Percentiles rank a stretch among this genome's conserved stretches.
Evolutionary conservation across 768 basidiomycete species (phyloP).

Genomic region (Lactarius indigo): DNA sequence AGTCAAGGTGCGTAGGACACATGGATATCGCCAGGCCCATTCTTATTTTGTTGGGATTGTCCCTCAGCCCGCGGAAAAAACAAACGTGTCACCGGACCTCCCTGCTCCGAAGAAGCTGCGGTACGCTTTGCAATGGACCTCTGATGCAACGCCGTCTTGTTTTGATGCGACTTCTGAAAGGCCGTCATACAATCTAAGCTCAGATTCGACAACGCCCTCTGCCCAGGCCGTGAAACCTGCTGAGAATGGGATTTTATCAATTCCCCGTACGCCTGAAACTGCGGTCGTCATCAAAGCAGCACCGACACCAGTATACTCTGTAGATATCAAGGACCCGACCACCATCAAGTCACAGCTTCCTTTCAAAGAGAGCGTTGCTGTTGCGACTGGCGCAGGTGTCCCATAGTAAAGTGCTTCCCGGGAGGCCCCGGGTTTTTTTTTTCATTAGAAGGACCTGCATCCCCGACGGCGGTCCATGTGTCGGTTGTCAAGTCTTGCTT

Average conservation of each 20-base stretch:
- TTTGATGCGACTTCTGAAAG: constrained; percentile 20
- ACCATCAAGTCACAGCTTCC: constrained; percentile 57
- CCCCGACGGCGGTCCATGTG: constrained; percentile 8
- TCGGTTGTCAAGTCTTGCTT: constrained; percentile 21
- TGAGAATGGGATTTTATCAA: constrained; percentile 19
- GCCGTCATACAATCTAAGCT: constrained; percentile 20
- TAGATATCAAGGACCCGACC: constrained; percentile 39
- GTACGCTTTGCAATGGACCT: constrained; percentile 21
- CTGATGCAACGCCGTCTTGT: constrained; percentile 14
- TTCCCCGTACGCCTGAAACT: constrained; percentile 38
- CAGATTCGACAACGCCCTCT: constrained; percentile 11
- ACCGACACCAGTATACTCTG: constrained; percentile 35
- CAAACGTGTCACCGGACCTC: constrained; percentile 24
- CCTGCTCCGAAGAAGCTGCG: constrained; percentile 25
- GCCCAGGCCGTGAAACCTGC: constrained; percentile 10
- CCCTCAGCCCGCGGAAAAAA: constrained; percentile 17
- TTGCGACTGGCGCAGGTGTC: constrained; percentile 43
- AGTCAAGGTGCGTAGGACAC: constrained; percentile 43
- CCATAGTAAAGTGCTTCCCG: constrained; percentile 27
- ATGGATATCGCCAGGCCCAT: background rate
- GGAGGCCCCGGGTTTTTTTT: background rate
- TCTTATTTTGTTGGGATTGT: background rate
- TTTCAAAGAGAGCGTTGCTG: constrained; percentile 56
- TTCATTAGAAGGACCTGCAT: constrained; percentile 12
- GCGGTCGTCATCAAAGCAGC: constrained; percentile 34